phyloP scores from a whole-genome alignment of 116 monocot genomes.

The Phalaenopsis hybrid region DNA sequence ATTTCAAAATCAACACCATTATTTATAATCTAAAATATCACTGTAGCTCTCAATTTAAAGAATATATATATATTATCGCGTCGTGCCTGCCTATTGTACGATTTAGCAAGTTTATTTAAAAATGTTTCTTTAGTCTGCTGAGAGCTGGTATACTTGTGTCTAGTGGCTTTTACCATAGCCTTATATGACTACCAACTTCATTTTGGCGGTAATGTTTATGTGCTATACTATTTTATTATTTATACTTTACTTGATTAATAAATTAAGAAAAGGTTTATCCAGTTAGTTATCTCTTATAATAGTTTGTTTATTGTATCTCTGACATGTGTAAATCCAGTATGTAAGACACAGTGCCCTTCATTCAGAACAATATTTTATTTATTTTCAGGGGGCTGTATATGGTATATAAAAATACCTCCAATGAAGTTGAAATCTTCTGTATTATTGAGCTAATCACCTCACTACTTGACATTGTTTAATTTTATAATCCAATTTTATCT shows the following conservation, averaged over 20 bases:
- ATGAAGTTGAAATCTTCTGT: neutral
- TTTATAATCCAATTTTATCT: neutral
- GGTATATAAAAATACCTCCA: neutral
- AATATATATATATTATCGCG: neutral
- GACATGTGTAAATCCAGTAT: neutral
- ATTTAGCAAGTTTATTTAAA: neutral
- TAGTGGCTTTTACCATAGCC: neutral
- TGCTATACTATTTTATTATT: neutral
- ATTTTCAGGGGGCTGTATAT: neutral
- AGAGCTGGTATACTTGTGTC: neutral
- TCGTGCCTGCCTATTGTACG: neutral
- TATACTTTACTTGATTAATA: neutral
- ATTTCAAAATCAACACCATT: no score
- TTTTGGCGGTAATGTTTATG: neutral
- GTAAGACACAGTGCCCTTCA: neutral
- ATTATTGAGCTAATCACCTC: neutral
- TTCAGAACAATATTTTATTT: neutral
- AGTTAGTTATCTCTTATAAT: neutral
- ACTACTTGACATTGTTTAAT: neutral
- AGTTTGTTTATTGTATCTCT: neutral
- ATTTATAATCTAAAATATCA: no score
- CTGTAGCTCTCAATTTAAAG: neutral
- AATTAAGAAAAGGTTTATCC: neutral
- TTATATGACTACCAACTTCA: neutral
- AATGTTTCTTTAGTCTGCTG: neutral